A percentile compares a stretch with the other conserved stretches of the same genome.
Evolutionary conservation across 2,329 filamentous ascomycete genomes (phyloP).

Genomic region (Fusarium fujikuroi): DNA sequence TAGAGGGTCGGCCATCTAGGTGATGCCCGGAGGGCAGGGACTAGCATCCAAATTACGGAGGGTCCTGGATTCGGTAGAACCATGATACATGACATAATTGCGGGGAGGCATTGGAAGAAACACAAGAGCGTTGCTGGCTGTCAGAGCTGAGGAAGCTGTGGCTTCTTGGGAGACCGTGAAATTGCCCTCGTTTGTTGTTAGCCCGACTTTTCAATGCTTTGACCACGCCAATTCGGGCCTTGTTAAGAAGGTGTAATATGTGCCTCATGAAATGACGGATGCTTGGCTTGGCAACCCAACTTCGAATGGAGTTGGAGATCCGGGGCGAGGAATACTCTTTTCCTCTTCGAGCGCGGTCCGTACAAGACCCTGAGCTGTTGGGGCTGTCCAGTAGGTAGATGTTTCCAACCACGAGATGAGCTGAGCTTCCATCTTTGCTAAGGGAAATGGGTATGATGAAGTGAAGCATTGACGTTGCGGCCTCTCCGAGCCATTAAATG

Average conservation of each 20-base stretch:
- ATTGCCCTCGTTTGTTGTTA: slow-evolving; percentile 28
- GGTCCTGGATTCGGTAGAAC: slow-evolving; percentile 50
- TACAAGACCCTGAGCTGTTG: slow-evolving; percentile 3
- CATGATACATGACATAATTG: slow-evolving; percentile 61
- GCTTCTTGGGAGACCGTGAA: slow-evolving; percentile 39
- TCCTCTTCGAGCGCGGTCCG: slow-evolving; percentile 7
- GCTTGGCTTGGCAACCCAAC: slow-evolving; percentile 33
- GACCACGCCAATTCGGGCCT: slow-evolving; percentile 44
- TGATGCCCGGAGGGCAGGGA: slow-evolving; percentile 45
- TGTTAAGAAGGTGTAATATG: slow-evolving; percentile 29
- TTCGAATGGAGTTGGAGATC: slow-evolving; percentile 24
- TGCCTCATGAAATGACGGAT: slow-evolving; percentile 28
- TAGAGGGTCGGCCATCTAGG: slow-evolving; percentile 28
- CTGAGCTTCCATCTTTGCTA: not conserved
- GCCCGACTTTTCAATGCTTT: slow-evolving; percentile 37
- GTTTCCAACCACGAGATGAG: not conserved
- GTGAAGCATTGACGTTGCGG: slow-evolving; percentile 34
- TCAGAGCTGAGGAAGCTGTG: slow-evolving; percentile 37
- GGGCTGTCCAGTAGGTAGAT: not conserved
- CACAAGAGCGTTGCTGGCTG: slow-evolving; percentile 18
- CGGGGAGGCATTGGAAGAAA: slow-evolving; percentile 46
- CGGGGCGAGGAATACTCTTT: slow-evolving; percentile 29
- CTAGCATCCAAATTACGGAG: slow-evolving; percentile 50
- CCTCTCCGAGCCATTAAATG: slow-evolving; percentile 26
- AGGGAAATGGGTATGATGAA: slow-evolving; percentile 19